Evolutionary conservation across 257 asterid species (phyloP), one percentile per base, ranked within the genome.

Genomic region (Salvia hispanica): DNA sequence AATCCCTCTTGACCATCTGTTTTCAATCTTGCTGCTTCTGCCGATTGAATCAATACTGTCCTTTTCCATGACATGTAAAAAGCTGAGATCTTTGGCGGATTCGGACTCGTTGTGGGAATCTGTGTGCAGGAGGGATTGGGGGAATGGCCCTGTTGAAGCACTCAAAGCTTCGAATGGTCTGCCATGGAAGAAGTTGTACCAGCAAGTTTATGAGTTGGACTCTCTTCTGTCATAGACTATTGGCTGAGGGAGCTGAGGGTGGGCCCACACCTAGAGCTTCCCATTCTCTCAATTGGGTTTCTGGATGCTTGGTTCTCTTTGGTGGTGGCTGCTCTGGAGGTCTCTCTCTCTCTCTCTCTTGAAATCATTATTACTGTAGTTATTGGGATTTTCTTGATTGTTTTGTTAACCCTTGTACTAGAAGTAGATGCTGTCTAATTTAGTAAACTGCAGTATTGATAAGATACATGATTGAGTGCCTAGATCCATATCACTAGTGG

Each of bases 281-380:
- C 52, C 97, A 90, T 78, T 90, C 98, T 0, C 86, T 93, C 63
- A 90, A 86, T 72, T 77, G 85, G 61, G 84, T 90, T 3, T 78
- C 87, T 71, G 97, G 93, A 1, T 88, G 81, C 72, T 79, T 93
- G 67, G 76, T 93, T 74, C 87, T 93, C 64, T 93, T 86, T 53
- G 98, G 98, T 25, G 97, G 98, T 9, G 98, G 98, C 36, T 86
- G 92, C 58, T 85, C 88, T 48, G 98, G 98, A 83, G 98, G 98
- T 92, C 12, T 55, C 45, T 64, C 46, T 58, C 47, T 64, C 69
- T 45, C 56, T 62, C 69, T 63, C 69, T 45, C 57, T 42, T 16
- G 9, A 39, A 39, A 39, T 39, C n/a, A 5, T 36, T 36, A 6
- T 4, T 4, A 36, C 40, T 6, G 7, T 39, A 5, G 43, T 39